Conservation (phyloP, 2,329 filamentous ascomycete species). For the Lasiodiplodia citricola region DNA sequence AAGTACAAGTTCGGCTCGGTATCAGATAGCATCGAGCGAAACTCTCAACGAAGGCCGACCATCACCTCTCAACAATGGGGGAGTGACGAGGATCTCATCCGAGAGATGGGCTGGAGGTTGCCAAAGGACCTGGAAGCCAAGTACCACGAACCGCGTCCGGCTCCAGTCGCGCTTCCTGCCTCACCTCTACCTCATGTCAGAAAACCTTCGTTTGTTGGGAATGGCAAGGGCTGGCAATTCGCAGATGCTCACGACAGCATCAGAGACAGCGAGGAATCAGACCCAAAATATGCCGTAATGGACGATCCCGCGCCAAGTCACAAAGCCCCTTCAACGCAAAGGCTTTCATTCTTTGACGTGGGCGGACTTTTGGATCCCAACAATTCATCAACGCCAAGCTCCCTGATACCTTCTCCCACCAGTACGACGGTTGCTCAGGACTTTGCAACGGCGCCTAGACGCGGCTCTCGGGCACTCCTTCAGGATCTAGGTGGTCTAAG, state of each 20-base stretch:
- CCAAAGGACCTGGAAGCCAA: constrained; percentile 54
- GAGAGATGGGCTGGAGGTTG: constrained; percentile 75
- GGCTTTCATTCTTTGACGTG: constrained; percentile 83
- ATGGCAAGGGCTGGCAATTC: constrained; percentile 40
- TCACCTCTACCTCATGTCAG: constrained; percentile 29
- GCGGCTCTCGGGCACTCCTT: constrained; percentile 38
- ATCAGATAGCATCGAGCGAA: constrained; percentile 59
- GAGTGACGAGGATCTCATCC: constrained; percentile 88
- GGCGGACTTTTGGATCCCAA: constrained; percentile 70
- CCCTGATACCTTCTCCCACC: constrained; percentile 29
- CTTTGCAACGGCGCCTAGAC: constrained; percentile 41
- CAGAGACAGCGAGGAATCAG: constrained; percentile 34
- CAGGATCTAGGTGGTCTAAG: constrained; percentile 40
- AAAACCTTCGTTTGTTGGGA: constrained; percentile 22
- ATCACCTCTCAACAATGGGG: constrained; percentile 73
- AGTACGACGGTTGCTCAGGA: constrained; percentile 47
- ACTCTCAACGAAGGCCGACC: constrained; percentile 67
- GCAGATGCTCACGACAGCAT: constrained; percentile 33
- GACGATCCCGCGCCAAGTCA: constrained; percentile 44
- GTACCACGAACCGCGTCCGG: constrained; percentile 27
- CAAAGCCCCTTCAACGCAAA: constrained; percentile 52
- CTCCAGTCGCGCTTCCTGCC: constrained; percentile 34
- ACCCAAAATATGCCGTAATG: constrained; percentile 31
- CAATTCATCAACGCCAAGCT: constrained; percentile 33
- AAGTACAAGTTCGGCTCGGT: constrained; percentile 71